Base-by-base conservation (phyloP, 805 yeast genomes). In the Sugiyamaella qingdaonensis region DNA sequence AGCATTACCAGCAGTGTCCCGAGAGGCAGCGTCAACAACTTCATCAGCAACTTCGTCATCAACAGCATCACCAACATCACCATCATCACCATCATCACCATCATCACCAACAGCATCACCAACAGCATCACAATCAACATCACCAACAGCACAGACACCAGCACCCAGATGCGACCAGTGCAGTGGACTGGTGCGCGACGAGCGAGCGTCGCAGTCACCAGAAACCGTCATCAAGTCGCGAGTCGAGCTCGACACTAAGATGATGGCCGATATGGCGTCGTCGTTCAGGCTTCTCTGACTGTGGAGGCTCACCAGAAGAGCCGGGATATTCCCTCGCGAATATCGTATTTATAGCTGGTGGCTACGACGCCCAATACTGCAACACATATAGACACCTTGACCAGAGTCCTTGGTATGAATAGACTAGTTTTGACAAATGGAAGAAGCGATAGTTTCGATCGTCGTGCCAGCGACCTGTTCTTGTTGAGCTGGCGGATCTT, bases 311-410 rank as follows among this genome's bases (percentile, higher is more conserved):
- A 39, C 21, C 43, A 10, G 19, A 39, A 39, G 21, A 39, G 43
- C 4, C 43, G 43, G 21, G 43, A 39, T n/a, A 39, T 10, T 21
- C 24, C 41, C 37, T 29, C 14, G 48, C 34, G 52, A 32, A 45
- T 29, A 52, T 52, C 53, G 29, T 51, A 33, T 27, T 35, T 36
- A 27, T 50, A 51, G 19, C 39, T 36, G 35, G 52, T 19, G 10
- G 53, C 52, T 13, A 55, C 36, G 11, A 56, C 46, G 4, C 57
- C 58, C 5, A 48, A 19, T 5, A 16, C 69, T 46, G 29, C 60
- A 24, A 57, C 34, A 35, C 54, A 54, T 13, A 55, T 14, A 16
- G 58, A 55, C 13, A 49, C 29, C 14, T 48, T 49, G n/a, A 54
- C 44, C 21, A 53, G 16, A 7, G 50, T 16, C 43, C 18, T 24